Conservation (phyloP, 345 rosid species). For the Litchi chinensis region DNA sequence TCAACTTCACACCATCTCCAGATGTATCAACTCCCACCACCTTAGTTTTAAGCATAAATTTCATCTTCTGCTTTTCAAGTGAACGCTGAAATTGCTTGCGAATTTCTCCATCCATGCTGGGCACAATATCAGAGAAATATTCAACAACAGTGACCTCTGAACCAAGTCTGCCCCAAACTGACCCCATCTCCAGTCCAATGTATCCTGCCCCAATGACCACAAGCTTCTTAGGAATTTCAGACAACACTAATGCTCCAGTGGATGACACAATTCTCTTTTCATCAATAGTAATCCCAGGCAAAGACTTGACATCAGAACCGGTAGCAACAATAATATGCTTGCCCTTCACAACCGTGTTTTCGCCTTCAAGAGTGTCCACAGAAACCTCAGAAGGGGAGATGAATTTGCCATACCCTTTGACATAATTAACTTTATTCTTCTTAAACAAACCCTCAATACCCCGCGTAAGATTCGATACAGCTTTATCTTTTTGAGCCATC, state of each 20-base stretch:
- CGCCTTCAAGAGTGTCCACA: slow-evolving; percentile 86
- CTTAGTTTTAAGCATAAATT: slow-evolving; percentile 97
- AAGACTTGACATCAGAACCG: slow-evolving; percentile 94
- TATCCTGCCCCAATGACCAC: slow-evolving; percentile 98
- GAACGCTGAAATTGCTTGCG: slow-evolving; percentile 93
- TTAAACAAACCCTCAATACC: slow-evolving; percentile 97
- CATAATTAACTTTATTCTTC: slow-evolving; percentile 95
- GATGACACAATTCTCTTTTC: slow-evolving; percentile 95
- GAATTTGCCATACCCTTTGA: slow-evolving; percentile 93
- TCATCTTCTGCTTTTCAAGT: slow-evolving; percentile 97
- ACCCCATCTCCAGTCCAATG: slow-evolving; percentile 99
- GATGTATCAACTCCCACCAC: slow-evolving; percentile 84
- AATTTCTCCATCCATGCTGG: slow-evolving; percentile 93
- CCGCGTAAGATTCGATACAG: slow-evolving; percentile 76
- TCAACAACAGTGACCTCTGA: slow-evolving; percentile 98
- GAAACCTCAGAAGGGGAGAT: slow-evolving; percentile 88
- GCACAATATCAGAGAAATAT: slow-evolving; percentile 92
- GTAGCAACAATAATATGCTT: slow-evolving; percentile 90
- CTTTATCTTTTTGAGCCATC: slow-evolving; percentile 97
- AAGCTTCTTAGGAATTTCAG: slow-evolving; percentile 86
- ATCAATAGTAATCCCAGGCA: slow-evolving; percentile 94
- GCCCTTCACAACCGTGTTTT: slow-evolving; percentile 73
- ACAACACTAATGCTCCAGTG: slow-evolving; percentile 84
- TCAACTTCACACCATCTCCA: slow-evolving; percentile 77
- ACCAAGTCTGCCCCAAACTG: slow-evolving; percentile 93